A percentile compares a stretch with the other conserved stretches of the same genome.
Conservation (phyloP, 2,329 filamentous ascomycete genomes). For the Ceratocystiopsis brevicomis region DNA sequence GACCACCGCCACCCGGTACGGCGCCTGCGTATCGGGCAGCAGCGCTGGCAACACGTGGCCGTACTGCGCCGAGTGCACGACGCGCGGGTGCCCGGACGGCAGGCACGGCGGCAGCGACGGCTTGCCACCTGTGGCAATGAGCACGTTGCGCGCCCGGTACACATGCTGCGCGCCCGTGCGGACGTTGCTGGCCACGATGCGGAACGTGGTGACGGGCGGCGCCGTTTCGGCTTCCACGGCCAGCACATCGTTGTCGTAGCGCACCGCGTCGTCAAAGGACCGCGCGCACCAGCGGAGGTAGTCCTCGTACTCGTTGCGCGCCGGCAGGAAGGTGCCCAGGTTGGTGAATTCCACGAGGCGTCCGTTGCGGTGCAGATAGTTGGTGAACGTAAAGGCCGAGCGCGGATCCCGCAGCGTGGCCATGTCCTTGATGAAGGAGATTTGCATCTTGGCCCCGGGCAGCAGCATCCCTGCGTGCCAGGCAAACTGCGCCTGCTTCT, state of each 20-base stretch:
- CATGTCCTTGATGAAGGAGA: constrained; percentile 92
- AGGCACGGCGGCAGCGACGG: constrained; percentile 53
- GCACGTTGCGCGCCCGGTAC: constrained; percentile 44
- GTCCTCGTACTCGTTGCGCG: constrained; percentile 79
- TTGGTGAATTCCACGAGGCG: constrained; percentile 86
- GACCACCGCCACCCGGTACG: constrained; percentile 64
- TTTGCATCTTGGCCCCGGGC: constrained; percentile 89
- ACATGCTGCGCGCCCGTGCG: constrained; percentile 34
- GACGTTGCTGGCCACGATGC: constrained; percentile 44
- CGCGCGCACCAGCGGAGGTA: constrained; percentile 85
- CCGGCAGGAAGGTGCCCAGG: constrained; percentile 70
- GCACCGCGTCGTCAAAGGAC: constrained; percentile 54
- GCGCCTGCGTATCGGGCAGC: constrained; percentile 32
- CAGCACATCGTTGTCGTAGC: constrained; percentile 61
- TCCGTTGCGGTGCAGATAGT: constrained; percentile 68
- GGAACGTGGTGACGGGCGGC: constrained; percentile 42
- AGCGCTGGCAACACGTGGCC: constrained; percentile 42
- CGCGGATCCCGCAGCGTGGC: constrained; percentile 74
- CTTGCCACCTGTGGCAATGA: constrained; percentile 38
- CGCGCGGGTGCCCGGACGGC: constrained; percentile 47
- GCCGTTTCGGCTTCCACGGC: constrained; percentile 47
- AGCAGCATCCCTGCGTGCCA: constrained; percentile 96
- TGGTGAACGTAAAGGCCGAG: constrained; percentile 86
- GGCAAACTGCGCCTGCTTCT: constrained; percentile 64
- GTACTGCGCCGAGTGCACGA: constrained; percentile 84